A percentile compares a stretch with the other conserved stretches of the same genome.
Conservation (phyloP, 129 eudicot genomes). For the Helichrysum umbraculigerum region DNA sequence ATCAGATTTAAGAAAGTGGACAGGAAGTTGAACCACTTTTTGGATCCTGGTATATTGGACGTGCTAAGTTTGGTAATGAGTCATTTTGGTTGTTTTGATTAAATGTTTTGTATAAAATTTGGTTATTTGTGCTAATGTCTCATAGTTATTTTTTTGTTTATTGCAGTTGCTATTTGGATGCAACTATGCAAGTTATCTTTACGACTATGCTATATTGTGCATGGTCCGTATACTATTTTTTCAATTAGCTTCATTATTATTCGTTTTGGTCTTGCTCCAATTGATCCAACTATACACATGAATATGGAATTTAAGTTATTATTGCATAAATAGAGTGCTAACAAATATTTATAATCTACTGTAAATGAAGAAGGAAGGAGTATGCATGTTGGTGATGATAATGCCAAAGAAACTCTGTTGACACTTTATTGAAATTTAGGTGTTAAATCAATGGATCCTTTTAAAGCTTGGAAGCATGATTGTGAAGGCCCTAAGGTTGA, state of each 20-base stretch:
- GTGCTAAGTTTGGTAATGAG: constrained; percentile 92
- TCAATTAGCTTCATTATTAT: neutral
- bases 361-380: too few species aligned
- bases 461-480: too few species aligned
- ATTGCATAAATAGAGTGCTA: too few species aligned
- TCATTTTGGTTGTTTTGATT: constrained; percentile 15
- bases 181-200: constrained; percentile 90
- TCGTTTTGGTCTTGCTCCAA: too few species aligned
- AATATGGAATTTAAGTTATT: too few species aligned
- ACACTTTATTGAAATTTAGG: too few species aligned
- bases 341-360: too few species aligned
- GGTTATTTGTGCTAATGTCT: constrained; percentile 8
- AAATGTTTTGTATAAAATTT: neutral
- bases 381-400: too few species aligned
- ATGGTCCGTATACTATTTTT: constrained; percentile 47
- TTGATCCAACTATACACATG: too few species aligned
- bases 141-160: constrained; percentile 10
- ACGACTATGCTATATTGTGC: constrained; percentile 65
- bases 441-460: too few species aligned
- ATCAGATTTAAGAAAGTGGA: constrained; percentile 95
- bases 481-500: too few species aligned
- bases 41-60: constrained; percentile 96
- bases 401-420: too few species aligned
- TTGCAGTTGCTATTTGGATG: constrained; percentile 91
- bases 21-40: constrained; percentile 68